A percentile compares a stretch with the other conserved stretches of the same genome.
phyloP scores from a whole-genome alignment of 352 stramenopile genomes.

The Phytopythium helicoides region DNA sequence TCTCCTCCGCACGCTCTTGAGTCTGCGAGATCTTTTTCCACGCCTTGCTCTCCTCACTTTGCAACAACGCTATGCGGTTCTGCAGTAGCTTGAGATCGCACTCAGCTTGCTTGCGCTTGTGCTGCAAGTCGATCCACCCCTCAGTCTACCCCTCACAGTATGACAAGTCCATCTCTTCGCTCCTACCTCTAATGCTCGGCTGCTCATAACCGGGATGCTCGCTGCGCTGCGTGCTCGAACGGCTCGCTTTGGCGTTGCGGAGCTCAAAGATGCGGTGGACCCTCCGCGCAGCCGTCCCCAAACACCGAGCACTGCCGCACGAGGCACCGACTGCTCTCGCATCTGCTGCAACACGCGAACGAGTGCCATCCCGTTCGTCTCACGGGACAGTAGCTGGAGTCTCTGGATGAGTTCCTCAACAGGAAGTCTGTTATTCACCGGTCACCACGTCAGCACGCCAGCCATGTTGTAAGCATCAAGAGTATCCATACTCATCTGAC shows the following conservation, averaged over 20 bases:
- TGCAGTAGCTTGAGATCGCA: constrained; percentile 71
- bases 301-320: constrained; percentile 46
- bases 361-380: constrained; percentile 31
- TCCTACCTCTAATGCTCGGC: no score
- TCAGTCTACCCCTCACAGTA: no score
- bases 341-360: constrained; percentile 48
- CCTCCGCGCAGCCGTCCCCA: constrained; percentile 36
- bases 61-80: constrained; percentile 65
- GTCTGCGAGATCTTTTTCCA: constrained; percentile 84
- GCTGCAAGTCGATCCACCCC: constrained; percentile 56
- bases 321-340: constrained; percentile 47
- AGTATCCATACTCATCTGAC: constrained; percentile 33
- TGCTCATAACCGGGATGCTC: constrained; percentile 49
- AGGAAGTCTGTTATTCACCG: constrained; percentile 18
- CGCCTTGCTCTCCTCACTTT: constrained; percentile 72
- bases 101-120: constrained; percentile 71
- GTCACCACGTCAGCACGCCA: not conserved
- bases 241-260: constrained; percentile 10
- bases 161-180: no score
- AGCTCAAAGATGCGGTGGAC: constrained; percentile 1
- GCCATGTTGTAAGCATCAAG: not conserved
- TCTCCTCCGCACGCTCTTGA: constrained; percentile 66
- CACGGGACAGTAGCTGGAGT: constrained; percentile 29
- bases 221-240: constrained; percentile 37
- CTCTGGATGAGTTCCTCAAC: constrained; percentile 30